Evolutionary conservation across 75 land plant species (phyloP), one percentile per base, ranked within the genome.

Genomic region (Pinus tabuliformis): DNA sequence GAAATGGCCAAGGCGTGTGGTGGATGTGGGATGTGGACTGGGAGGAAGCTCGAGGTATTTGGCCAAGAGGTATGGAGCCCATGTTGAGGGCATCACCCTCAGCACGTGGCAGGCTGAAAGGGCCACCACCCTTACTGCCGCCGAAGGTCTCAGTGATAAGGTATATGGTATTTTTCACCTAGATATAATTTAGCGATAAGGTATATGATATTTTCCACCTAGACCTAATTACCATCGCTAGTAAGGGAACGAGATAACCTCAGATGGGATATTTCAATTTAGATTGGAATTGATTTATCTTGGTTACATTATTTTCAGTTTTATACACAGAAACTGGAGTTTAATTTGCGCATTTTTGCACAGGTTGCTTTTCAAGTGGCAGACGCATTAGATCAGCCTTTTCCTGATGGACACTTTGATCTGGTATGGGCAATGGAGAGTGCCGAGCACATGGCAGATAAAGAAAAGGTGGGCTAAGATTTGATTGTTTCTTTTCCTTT

Each of bases 371-470:
- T 93, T 78, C 92, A 97, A 83, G 96, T 97, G 56, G 98, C 96
- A 26, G 90, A 88, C 87, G 99, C 99, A 63, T 64, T 95, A 74
- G 59, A 91, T 6, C 99, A 97, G 86, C 98, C 99, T 49, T 97
- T 95, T 75, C 87, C 85, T 52, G 92, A 92, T 79, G 86, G 85
- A 24, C 78, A 90, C 15, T 97, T 97, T 81, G 92, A 95, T 81
- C 82, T 97, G 52, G 98, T 97, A 37, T 97, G 98, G 98, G 93
- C 99, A 5, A 93, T 97, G 96, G 99, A 97, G 82, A 97, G 99
- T 80, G 99, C 94, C 33, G 98, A 97, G 77, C 98, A 97, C 81
- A 97, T 97, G 99, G 98, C 99, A 36, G 91, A 97, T 78, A 97
- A 97, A 86, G 52, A 78, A 39, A 93, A 97, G 98, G 99, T 90